Evolutionary conservation across 768 basidiomycete species (phyloP), one percentile per base, ranked within the genome.

Genomic region (Suillus ampliporus): DNA sequence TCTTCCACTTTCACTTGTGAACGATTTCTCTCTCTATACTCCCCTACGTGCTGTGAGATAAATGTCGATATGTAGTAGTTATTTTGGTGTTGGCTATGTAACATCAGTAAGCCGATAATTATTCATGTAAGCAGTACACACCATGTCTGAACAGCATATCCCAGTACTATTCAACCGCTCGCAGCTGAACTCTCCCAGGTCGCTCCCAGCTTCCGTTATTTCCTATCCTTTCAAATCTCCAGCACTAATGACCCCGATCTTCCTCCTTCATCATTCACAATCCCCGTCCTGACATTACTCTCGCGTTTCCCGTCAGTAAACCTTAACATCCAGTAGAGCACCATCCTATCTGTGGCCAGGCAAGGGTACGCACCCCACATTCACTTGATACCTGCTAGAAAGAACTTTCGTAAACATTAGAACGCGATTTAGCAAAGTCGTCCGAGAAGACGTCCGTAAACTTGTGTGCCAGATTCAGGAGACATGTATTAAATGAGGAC

Each of bases 381-480:
- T 91, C 91, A 3, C 94, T 94, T 71, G 93, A 46, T 54, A 5
- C 28, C 38, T 67, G 48, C 46, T 21, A 38, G 5, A 23, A 48
- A 53, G 38, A 48, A 47, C 35, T 35, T 23, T 28, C 60, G 40
- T n/a, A 28, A 38, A n/a, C 13, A 23, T 15, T n/a, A 2, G 11
- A 37, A 94, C 73, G 94, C 92, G 0, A 92, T 94, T 61, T 37
- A 88, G 89, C 63, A 83, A 91, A 61, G 71, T 87, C 28, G 80
- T 92, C 17, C 83, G 94, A 13, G 94, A 96, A 35, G 94, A 97
- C 61, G 97, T 96, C 2, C 84, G 89, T 57, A 87, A 89, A 9
- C 82, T 98, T 10, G 89, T 98, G 85, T 82, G 82, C 26, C 77
- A 78, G 37, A 87, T 98, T n/a, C 87, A 95, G 73, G 88, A 86